Conservation (phyloP, 495 filamentous ascomycete genomes). For the Neurospora sp. region DNA sequence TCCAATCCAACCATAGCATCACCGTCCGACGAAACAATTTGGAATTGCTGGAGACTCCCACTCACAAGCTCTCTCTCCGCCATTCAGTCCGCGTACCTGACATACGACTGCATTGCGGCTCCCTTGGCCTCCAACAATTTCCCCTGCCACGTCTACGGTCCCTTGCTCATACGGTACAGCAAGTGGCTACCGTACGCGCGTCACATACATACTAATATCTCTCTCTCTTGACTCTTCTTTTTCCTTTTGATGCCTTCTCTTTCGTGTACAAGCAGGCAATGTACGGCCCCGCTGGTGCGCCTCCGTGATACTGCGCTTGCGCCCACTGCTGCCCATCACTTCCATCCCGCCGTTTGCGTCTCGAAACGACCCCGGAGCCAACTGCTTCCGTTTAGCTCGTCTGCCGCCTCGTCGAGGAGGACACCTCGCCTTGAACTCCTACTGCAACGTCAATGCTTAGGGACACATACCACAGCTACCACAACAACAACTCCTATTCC, state of each 20-base stretch:
- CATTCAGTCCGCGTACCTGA: neutral
- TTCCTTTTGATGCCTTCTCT: slow-evolving; percentile 12
- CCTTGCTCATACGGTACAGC: neutral
- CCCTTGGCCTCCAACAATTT: neutral
- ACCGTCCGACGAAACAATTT: neutral
- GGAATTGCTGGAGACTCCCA: neutral
- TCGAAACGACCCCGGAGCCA: slow-evolving; percentile 10
- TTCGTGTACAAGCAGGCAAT: slow-evolving; percentile 6
- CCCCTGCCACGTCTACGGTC: neutral
- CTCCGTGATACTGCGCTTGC: slow-evolving; percentile 19
- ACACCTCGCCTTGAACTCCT: slow-evolving; percentile 8
- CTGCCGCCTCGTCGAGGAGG: slow-evolving; percentile 9
- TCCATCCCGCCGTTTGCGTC: slow-evolving; percentile 3
- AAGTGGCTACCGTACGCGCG: neutral
- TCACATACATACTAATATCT: neutral
- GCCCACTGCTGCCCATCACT: slow-evolving; percentile 9
- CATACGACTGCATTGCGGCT: neutral
- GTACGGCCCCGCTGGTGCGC: slow-evolving; percentile 19
- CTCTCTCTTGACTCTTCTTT: neutral
- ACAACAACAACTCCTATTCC: neutral
- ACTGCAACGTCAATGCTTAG: neutral
- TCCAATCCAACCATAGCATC: neutral
- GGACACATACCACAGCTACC: neutral
- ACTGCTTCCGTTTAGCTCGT: slow-evolving; percentile 11
- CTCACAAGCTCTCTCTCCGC: neutral